phyloP scores from a whole-genome alignment of 768 basidiomycete genomes.

The Boletus bicolor region DNA sequence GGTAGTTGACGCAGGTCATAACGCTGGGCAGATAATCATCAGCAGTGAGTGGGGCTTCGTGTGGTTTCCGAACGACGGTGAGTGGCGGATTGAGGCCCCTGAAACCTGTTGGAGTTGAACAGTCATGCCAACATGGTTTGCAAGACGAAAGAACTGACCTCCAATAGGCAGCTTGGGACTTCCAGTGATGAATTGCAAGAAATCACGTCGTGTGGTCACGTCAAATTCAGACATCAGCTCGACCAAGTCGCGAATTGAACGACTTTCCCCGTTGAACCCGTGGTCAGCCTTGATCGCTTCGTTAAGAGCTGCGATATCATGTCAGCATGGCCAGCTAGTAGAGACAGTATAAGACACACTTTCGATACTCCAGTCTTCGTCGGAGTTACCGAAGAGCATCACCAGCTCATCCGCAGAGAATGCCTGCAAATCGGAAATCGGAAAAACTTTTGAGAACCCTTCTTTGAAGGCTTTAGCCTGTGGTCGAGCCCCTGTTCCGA shows the following conservation, averaged over 20 bases:
- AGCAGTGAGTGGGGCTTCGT: conserved; percentile 84
- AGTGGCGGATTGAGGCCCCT: conserved; percentile 89
- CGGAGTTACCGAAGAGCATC: conserved; percentile 91
- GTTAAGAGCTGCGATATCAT: conserved; percentile 57
- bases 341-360: conserved; percentile 50
- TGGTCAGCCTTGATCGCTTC: conserved; percentile 97
- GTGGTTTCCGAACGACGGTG: conserved; percentile 96
- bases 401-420: conserved; percentile 96
- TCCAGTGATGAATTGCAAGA: conserved; percentile 95
- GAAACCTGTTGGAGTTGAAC: conserved; percentile 59
- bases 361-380: conserved; percentile 96
- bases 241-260: conserved; percentile 82
- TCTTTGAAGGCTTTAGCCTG: conserved; percentile 92
- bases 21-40: conserved; percentile 96
- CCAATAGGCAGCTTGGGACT: conserved; percentile 96
- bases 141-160: conserved; percentile 48
- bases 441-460: conserved; percentile 96
- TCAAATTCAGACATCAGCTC: conserved; percentile 86
- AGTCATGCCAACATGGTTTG: not conserved
- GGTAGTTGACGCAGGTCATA: conserved; percentile 97
- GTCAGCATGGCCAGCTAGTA: not conserved
- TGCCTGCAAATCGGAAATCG: conserved; percentile 82
- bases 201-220: conserved; percentile 69
- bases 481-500: conserved; percentile 71
- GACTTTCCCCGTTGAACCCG: conserved; percentile 94